A percentile compares a stretch with the other conserved stretches of the same genome.
phyloP scores from a whole-genome alignment of 192 early-diverging fungal species.

The Coemansia sp. region DNA sequence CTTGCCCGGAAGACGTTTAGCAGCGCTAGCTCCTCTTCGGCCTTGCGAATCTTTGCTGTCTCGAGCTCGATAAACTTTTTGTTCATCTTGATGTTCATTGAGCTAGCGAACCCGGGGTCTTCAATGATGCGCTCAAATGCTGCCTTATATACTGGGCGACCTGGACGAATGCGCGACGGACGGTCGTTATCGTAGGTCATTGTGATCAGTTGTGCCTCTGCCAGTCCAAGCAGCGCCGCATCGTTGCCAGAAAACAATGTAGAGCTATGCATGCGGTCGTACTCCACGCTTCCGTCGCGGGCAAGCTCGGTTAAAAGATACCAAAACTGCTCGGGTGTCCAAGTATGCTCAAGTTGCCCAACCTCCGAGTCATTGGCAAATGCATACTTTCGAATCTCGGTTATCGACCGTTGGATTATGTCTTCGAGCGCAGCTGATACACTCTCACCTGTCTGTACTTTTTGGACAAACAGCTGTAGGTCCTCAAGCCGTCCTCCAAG shows the following conservation, averaged over 20 bases:
- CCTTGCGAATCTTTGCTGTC: constrained; percentile 59
- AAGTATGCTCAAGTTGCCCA: constrained; percentile 53
- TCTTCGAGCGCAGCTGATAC: constrained; percentile 73
- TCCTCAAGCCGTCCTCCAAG: constrained; percentile 92
- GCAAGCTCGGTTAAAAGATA: constrained; percentile 72
- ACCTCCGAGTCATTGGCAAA: constrained; percentile 61
- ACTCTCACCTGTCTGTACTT: constrained; percentile 69
- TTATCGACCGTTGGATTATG: constrained; percentile 72
- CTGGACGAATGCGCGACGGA: constrained; percentile 73
- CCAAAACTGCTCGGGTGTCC: constrained; percentile 94
- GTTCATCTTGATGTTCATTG: constrained; percentile 74
- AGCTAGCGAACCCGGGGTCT: constrained; percentile 69
- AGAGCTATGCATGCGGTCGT: constrained; percentile 78
- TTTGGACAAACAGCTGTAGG: constrained; percentile 84
- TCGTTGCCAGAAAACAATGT: constrained; percentile 87
- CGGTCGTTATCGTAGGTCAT: constrained; percentile 79
- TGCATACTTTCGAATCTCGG: constrained; percentile 86
- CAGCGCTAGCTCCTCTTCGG: constrained; percentile 60
- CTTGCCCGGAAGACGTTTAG: constrained; percentile 50
- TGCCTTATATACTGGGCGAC: constrained; percentile 76
- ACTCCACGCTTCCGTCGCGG: constrained; percentile 61
- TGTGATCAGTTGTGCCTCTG: constrained; percentile 84
- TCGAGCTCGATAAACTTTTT: constrained; percentile 58
- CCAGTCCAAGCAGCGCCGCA: constrained; percentile 76
- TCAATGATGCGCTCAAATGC: constrained; percentile 75